Percentiles rank a stretch among this genome's conserved stretches.
These are phyloP conservation scores for Cornus florida DNA, from an alignment of 148 eudicot species.

Conservation along the genomic window DNA sequence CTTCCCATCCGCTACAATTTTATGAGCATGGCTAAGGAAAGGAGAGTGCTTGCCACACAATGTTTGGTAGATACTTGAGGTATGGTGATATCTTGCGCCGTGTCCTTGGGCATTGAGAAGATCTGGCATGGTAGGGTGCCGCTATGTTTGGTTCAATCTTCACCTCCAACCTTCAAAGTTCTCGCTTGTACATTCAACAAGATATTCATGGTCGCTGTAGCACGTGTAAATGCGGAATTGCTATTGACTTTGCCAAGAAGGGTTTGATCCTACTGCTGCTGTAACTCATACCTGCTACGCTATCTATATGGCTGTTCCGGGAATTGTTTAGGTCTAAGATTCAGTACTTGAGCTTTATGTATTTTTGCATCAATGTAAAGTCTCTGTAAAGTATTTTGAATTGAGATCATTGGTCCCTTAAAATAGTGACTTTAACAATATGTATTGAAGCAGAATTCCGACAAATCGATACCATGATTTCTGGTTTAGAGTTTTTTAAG, in stretches of 20 bases:
- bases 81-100: not conserved
- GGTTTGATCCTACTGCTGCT: not conserved
- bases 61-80: not conserved
- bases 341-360: not conserved
- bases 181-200: slow-evolving; percentile 1
- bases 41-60: not conserved
- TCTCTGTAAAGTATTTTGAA: no score
- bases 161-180: not conserved
- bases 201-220: not conserved
- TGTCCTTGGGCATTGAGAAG: not conserved
- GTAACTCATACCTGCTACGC: not conserved
- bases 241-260: no score
- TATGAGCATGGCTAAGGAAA: slow-evolving; percentile 4
- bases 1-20: slow-evolving; percentile 1
- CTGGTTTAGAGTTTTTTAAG: no score
- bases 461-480: no score
- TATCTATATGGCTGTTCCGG: not conserved
- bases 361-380: not conserved
- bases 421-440: no score
- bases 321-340: not conserved
- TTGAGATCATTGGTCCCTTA: no score
- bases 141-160: not conserved
- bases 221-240: not conserved
- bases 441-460: no score
- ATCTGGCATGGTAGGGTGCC: not conserved